phyloP scores from a whole-genome alignment of 768 basidiomycete genomes.

The Suillus clintonianus region DNA sequence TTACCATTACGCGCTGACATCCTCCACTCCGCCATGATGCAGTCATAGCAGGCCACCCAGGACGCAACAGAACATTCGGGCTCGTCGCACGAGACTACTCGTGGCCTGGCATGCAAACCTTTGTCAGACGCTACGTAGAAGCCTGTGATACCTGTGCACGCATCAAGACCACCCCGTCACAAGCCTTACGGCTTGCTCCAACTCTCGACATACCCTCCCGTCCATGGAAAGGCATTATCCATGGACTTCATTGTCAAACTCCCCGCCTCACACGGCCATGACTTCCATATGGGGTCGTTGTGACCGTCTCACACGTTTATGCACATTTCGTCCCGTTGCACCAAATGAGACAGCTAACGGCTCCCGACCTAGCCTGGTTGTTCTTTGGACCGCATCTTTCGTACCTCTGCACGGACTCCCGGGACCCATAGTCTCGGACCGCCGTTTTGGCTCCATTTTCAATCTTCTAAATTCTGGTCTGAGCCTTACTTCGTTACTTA shows the following conservation, averaged over 20 bases:
- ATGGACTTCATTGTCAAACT: constrained; percentile 46
- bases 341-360: constrained; percentile 4
- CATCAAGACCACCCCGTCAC: constrained; percentile 4
- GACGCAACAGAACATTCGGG: constrained; percentile 33
- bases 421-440: constrained; percentile 20
- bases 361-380: constrained; percentile 7
- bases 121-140: neutral
- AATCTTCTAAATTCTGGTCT: constrained; percentile 29
- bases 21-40: constrained; percentile 38
- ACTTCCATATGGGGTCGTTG: constrained; percentile 35
- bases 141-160: neutral
- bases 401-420: constrained; percentile 24
- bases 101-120: constrained; percentile 32
- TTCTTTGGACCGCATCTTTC: constrained; percentile 14
- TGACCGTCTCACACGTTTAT: neutral
- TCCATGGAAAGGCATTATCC: constrained; percentile 40
- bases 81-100: constrained; percentile 38
- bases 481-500: constrained; percentile 10
- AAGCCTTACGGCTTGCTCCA: constrained; percentile 25
- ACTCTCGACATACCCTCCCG: constrained; percentile 35
- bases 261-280: constrained; percentile 17
- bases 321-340: constrained; percentile 14
- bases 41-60: constrained; percentile 42
- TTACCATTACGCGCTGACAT: constrained; percentile 28
- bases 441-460: constrained; percentile 27